Base-by-base conservation (phyloP, 305 asterid species). In the Coffea humblotiana region DNA sequence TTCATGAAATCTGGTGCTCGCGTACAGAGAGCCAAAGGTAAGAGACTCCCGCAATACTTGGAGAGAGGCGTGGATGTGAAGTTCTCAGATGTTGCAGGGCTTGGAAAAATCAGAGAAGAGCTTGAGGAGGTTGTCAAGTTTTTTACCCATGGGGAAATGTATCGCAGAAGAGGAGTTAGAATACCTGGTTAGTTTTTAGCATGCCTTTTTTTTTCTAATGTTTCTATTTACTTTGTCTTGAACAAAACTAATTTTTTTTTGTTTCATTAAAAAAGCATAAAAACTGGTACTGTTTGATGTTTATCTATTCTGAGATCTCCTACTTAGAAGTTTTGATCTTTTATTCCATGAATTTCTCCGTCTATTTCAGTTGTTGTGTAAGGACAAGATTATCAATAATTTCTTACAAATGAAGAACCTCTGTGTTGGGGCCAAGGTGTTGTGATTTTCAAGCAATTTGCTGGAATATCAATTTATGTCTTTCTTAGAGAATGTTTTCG, bases 1-100 rank as follows among this genome's bases (percentile, higher is more conserved):
- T 96, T 96, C 90, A 94, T 94, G 98, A 90, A 58, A 86, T 92
- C 98, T 66, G 99, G 99, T 84, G 99, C 99, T 58, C 97, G 99
- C 77, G 98, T 96, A 71, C 81, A 94, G 51, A 84, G 98, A 75
- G 96, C 91, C 1, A 85, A 78, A 19, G 87, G 66, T 79, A 95
- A 76, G 90, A 90, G 90, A 78, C 91, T 89, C 80, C 97, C 98
- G 2, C 95, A 95, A 88, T 95, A 92, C 82, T 81, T 95, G 90
- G 99, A 95, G 85, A 86, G 91, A 84, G 96, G 89, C 15, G 85
- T 90, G 63, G 97, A 94, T 87, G 98, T 94, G 78, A 95, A 95
- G 89, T 95, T 95, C 84, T 72, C 97, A 1, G 98, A 95, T 86
- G 99, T 95, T 81, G 99, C 99, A 8, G 99, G 99, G 83, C 98